phyloP scores from a whole-genome alignment of 2,329 filamentous ascomycete species.

The Penicillium nordicum region DNA sequence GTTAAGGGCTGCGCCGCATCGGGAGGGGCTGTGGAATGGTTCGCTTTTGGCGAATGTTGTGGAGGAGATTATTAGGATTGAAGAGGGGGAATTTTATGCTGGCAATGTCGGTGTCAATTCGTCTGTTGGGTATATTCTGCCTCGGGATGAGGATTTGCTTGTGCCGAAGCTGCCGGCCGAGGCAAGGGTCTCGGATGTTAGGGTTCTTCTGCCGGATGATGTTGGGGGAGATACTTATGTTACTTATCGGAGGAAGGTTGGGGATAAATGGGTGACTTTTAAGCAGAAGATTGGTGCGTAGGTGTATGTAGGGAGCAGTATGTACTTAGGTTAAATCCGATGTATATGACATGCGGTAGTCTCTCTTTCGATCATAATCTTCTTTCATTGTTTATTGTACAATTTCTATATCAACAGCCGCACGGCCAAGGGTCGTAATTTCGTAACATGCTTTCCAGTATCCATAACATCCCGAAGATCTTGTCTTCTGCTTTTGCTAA shows the following conservation, averaged over 20 bases:
- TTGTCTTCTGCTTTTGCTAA: neutral
- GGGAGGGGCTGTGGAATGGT: conserved; percentile 20
- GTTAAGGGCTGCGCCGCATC: conserved; percentile 13
- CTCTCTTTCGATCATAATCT: neutral
- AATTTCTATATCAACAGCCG: conserved; percentile 3
- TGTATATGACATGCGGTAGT: neutral
- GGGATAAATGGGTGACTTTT: conserved; percentile 2
- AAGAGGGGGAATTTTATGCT: conserved; percentile 9
- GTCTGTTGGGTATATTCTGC: neutral
- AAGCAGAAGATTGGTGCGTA: neutral
- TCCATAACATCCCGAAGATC: conserved; percentile 10
- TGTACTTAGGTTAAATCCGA: too few species aligned
- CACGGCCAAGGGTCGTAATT: conserved; percentile 12
- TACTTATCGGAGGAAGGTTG: conserved; percentile 6
- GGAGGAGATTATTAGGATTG: conserved; percentile 11
- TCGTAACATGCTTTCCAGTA: conserved; percentile 15
- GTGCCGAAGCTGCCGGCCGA: conserved; percentile 2
- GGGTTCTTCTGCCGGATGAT: conserved; percentile 11
- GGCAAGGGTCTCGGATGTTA: conserved; percentile 10
- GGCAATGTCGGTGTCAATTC: neutral
- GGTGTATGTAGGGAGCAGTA: too few species aligned
- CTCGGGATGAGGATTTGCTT: neutral
- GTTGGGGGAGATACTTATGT: conserved; percentile 8
- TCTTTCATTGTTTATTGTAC: conserved; percentile 11
- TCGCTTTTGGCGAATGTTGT: conserved; percentile 13